Percentiles rank a stretch among this genome's conserved stretches.
Evolutionary conservation across 2,329 filamentous ascomycete genomes (phyloP).

Genomic region (Paecilomyces variotii): DNA sequence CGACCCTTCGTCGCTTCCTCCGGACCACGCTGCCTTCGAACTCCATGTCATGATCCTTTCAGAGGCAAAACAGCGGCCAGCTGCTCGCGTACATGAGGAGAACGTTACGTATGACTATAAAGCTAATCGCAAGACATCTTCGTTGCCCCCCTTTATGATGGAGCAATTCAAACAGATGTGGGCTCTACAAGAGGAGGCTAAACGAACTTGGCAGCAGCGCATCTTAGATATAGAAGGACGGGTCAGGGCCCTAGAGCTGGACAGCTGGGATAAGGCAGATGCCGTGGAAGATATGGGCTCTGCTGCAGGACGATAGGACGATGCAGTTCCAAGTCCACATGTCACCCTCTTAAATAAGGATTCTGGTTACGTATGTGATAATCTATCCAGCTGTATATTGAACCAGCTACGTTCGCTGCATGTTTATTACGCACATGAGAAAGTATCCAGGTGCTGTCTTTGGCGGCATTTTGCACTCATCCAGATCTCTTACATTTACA

Average conservation of each 20-base stretch:
- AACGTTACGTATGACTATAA: constrained; percentile 71
- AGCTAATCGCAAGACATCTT: constrained; percentile 44
- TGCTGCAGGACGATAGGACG: constrained; percentile 12
- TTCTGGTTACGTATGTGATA: neutral
- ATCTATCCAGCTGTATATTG: neutral
- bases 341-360: neutral
- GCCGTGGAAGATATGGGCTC: constrained; percentile 63
- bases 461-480: neutral
- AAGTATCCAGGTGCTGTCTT: neutral
- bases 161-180: constrained; percentile 53
- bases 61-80: constrained; percentile 62
- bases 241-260: constrained; percentile 57
- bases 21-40: constrained; percentile 25
- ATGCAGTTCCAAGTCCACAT: neutral
- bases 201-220: constrained; percentile 42
- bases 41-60: constrained; percentile 62
- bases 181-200: constrained; percentile 54
- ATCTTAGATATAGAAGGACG: constrained; percentile 50
- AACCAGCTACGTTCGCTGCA: neutral
- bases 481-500: no score
- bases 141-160: constrained; percentile 54
- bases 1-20: constrained; percentile 35
- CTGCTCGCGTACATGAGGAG: constrained; percentile 69
- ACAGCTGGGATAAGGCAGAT: constrained; percentile 64
- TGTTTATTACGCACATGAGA: neutral